Evolutionary conservation across 2,329 filamentous ascomycete species (phyloP), one percentile per base, ranked within the genome.

Genomic region (Ceratocystis ficicola): DNA sequence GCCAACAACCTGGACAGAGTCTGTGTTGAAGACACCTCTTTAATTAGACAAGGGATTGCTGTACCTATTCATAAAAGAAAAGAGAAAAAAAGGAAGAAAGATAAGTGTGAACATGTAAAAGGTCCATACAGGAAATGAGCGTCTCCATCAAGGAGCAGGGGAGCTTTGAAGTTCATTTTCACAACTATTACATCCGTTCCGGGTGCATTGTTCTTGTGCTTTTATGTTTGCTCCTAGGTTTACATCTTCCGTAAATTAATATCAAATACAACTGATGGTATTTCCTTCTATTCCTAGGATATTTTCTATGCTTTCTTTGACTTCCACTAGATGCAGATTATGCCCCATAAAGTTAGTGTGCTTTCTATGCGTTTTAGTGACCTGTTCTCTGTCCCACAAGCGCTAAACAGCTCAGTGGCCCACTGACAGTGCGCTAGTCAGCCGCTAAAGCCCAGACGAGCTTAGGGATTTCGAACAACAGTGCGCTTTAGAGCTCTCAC

Each of bases 51-150:
- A 36, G 36, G 36, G 36, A 36, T 36, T 36, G 36, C 15, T 52
- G 20, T 52, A 25, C 48, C 48, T 52, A 7, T 52, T 28, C 12
- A 52, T 52, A 25, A 17, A 25, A 48, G 7, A 8, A 12, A 3
- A 5, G 7, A 52, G 52, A n/a, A 17, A 7, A 57, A 30, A 32
- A 36, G 28, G 8, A 28, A 25, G 22, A 22, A 8, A 55, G 32
- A 59, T 5, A 32, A 59, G n/a, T 36, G 12, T 59, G 28, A 59
- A 28, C 28, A 59, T 25, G 15, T 59, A 59, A 59, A 59, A 59
- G 52, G 52, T 59, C 52, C 28, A 32, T 36, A 59, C 52, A 59
- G 52, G 28, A 59, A 59, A 59, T 59, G 52, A 59, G n/a, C 15
- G 52, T 59, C 28, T 12, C 48, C 25, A 17, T 59, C 10, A 2